Conservation (phyloP, 2,329 filamentous ascomycete genomes). For the Calonectria hawksworthii region DNA sequence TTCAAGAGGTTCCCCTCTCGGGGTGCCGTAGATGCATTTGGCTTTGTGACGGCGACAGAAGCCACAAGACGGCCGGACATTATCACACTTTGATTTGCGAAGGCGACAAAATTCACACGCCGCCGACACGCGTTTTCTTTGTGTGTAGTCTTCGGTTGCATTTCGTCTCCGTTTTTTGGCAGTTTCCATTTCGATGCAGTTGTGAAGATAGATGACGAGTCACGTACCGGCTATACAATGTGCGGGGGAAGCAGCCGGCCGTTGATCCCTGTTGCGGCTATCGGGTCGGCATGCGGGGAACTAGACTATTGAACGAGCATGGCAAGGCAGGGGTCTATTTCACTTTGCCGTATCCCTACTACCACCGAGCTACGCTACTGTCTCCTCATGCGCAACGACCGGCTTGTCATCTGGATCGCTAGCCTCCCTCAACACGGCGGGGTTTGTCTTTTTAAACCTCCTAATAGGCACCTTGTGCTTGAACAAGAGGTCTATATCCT, state of each 20-base stretch:
- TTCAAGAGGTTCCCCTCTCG: background rate
- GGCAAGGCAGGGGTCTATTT: background rate
- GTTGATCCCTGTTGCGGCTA: background rate
- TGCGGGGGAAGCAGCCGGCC: background rate
- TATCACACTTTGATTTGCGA: conserved; percentile 31
- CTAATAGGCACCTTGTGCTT: conserved; percentile 29
- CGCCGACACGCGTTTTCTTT: conserved; percentile 27
- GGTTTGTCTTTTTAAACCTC: conserved; percentile 34
- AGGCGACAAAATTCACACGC: conserved; percentile 34
- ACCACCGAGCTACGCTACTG: background rate
- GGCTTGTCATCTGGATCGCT: background rate
- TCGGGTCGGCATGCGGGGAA: background rate
- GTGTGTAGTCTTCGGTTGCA: conserved; percentile 17
- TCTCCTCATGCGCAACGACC: background rate
- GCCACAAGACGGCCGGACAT: background rate
- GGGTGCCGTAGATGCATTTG: conserved; percentile 29
- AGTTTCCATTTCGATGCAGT: background rate
- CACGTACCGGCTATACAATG: background rate
- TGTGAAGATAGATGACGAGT: background rate
- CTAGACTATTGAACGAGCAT: background rate
- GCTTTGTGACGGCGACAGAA: conserved; percentile 33
- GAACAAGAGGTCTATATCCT: conserved; percentile 45
- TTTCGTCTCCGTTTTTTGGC: background rate
- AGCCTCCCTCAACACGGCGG: background rate
- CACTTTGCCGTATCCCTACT: background rate